Percentiles rank a stretch among this genome's conserved stretches.
Conservation (phyloP, 768 basidiomycete genomes). For the Pleurotus citrinopileatus region DNA sequence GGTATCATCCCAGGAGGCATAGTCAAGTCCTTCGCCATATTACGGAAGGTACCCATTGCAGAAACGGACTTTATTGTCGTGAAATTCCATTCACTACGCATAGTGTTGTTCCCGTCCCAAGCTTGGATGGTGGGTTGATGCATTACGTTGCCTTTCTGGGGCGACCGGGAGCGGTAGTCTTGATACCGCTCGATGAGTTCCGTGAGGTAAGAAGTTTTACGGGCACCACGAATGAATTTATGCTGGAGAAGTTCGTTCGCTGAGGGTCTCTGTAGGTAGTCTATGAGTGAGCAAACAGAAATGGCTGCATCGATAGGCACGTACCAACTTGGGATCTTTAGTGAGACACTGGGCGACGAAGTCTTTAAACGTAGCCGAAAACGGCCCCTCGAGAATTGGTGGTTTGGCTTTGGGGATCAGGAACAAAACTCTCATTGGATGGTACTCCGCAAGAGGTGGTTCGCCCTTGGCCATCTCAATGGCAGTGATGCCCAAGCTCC, state of each 20-base stretch:
- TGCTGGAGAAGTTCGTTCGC: slow-evolving; percentile 94
- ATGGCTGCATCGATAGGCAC: slow-evolving; percentile 17
- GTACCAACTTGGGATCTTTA: slow-evolving; percentile 82
- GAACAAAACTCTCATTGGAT: slow-evolving; percentile 98
- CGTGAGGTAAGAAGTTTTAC: slow-evolving; percentile 77
- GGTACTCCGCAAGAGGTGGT: slow-evolving; percentile 94
- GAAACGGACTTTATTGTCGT: slow-evolving; percentile 75
- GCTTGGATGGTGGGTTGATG: slow-evolving; percentile 57
- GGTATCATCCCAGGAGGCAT: slow-evolving; percentile 55
- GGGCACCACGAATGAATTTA: slow-evolving; percentile 83
- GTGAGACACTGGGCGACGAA: slow-evolving; percentile 89
- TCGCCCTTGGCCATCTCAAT: slow-evolving; percentile 99
- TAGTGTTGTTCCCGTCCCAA: slow-evolving; percentile 73
- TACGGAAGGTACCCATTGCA: slow-evolving; percentile 76
- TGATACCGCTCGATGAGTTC: slow-evolving; percentile 89
- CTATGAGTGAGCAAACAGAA: slow-evolving; percentile 14
- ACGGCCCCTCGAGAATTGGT: slow-evolving; percentile 84
- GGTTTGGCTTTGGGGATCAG: slow-evolving; percentile 96
- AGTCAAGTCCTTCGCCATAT: slow-evolving; percentile 62
- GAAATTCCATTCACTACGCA: slow-evolving; percentile 95
- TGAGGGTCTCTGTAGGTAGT: slow-evolving; percentile 65
- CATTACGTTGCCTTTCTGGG: slow-evolving; percentile 51
- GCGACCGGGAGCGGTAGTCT: slow-evolving; percentile 65
- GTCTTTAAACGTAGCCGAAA: slow-evolving; percentile 86
- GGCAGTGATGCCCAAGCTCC: slow-evolving; percentile 97